A percentile compares a stretch with the other conserved stretches of the same genome.
phyloP scores from a whole-genome alignment of 257 asterid species.

The Anisodus acutangulus region DNA sequence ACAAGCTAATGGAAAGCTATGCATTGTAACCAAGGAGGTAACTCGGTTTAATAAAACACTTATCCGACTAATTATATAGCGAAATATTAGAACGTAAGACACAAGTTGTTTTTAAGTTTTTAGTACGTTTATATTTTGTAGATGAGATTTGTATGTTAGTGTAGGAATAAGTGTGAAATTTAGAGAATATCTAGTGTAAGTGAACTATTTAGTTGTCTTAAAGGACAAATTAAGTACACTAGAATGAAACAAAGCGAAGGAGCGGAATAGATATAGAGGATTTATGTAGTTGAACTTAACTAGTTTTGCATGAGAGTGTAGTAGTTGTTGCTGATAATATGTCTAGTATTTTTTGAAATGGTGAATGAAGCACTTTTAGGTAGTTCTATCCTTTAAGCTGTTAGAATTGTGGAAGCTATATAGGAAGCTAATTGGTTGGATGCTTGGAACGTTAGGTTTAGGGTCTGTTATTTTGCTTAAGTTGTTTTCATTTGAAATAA shows the following conservation, averaged over 20 bases:
- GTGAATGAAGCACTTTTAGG: neutral
- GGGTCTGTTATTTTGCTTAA: neutral
- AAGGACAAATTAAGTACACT: neutral
- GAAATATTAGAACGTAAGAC: neutral
- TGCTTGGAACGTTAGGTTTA: neutral
- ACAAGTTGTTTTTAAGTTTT: neutral
- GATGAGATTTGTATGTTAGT: neutral
- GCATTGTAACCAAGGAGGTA: conserved; percentile 96
- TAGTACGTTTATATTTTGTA: neutral
- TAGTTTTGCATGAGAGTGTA: neutral
- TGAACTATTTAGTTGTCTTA: neutral
- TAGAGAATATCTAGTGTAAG: neutral
- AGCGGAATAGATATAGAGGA: neutral
- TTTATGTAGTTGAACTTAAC: neutral
- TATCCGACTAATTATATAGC: neutral
- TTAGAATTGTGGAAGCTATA: neutral
- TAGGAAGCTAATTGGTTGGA: neutral
- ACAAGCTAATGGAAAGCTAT: conserved; percentile 87
- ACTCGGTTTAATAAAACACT: neutral
- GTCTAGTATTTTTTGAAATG: neutral
- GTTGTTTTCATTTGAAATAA: neutral
- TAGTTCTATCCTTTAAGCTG: neutral
- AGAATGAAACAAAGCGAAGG: neutral
- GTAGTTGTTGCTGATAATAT: neutral
- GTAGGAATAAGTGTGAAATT: neutral